Base-by-base conservation (phyloP, 148 eudicot genomes). In the Rhododendron ferrugineum region DNA sequence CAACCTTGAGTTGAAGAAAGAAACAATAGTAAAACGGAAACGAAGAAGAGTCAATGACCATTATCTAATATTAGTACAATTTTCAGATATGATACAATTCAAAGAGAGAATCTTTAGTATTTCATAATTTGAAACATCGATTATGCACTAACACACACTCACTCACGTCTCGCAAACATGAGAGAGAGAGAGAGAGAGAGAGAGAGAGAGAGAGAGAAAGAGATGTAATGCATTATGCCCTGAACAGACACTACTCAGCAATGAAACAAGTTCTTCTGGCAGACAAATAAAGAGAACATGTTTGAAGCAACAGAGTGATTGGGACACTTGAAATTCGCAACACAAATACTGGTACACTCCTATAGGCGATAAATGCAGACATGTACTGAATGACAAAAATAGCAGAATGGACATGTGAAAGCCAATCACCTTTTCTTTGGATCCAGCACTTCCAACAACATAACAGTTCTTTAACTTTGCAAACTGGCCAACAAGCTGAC, bases 1-100 rank as follows among this genome's bases (percentile, higher is more conserved):
- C 92, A 74, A 90, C 92, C 89, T 86, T 26, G 13, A 23, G 49
- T 46, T 47, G 13, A 62, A n/a, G 13, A 9, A 62, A 60, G 66
- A 60, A 60, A 46, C 60, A 54, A 4, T 54, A 23, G 66, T 62
- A 2, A 62, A 23, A 62, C 4, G 13, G 13, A 62, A 62, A 54
- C 4, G 70, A n/a, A 62, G 70, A 62, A n/a, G 30, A 62, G 70
- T 54, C 6, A 54, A 54, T 54, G 22, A 4, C 7, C 60, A 18
- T 16, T 3, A 54, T 16, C 60, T 54, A 16, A 16, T 54, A 16
- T 18, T 16, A 0, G 6, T 54, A 23, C 20, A 16, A 54, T 16
- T 16, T 54, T 18, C 60, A 54, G 1, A 16, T 54, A 16, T 54
- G 60, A 18, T 4, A 16, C 60, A 15, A 54, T 54, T 54, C 60